Percentiles rank a stretch among this genome's conserved stretches.
Conservation (phyloP, 495 filamentous ascomycete species). For the Sordaria brevicollis region DNA sequence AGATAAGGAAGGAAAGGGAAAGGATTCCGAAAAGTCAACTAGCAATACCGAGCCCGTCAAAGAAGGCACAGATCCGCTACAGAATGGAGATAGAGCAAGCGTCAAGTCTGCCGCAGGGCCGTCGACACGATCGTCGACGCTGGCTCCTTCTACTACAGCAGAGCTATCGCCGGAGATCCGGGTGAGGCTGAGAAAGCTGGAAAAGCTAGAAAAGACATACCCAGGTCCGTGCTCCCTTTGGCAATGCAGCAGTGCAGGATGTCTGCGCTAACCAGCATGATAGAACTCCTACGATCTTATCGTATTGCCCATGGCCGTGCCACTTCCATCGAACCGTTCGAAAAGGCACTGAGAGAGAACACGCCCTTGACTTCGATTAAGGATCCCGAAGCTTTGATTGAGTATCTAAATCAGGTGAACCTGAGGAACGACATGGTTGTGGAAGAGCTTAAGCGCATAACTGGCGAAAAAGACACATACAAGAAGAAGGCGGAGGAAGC, state of each 20-base stretch:
- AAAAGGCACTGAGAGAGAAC: constrained; percentile 78
- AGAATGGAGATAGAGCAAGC: constrained; percentile 3
- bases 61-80: neutral
- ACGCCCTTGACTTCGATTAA: constrained; percentile 81
- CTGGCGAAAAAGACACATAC: constrained; percentile 67
- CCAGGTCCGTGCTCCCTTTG: constrained; percentile 46
- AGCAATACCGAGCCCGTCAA: constrained; percentile 12
- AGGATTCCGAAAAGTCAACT: constrained; percentile 16
- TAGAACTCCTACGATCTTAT: constrained; percentile 86
- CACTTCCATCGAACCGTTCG: constrained; percentile 80
- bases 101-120: constrained; percentile 2
- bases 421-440: constrained; percentile 80
- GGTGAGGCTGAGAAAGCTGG: constrained; percentile 62
- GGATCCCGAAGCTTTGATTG: constrained; percentile 75
- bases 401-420: constrained; percentile 87
- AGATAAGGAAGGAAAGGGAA: constrained; percentile 17
- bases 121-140: neutral
- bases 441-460: constrained; percentile 84
- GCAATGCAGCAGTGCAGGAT: neutral
- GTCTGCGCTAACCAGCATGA: neutral
- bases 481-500: constrained; percentile 66
- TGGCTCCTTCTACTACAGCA: constrained; percentile 14
- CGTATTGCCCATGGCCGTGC: constrained; percentile 79
- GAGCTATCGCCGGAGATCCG: constrained; percentile 69
- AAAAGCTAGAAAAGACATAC: constrained; percentile 79